These are phyloP conservation scores for Scedosporium minutisporum DNA, from an alignment of 2,329 filamentous ascomycete species.

Conservation along the genomic window DNA sequence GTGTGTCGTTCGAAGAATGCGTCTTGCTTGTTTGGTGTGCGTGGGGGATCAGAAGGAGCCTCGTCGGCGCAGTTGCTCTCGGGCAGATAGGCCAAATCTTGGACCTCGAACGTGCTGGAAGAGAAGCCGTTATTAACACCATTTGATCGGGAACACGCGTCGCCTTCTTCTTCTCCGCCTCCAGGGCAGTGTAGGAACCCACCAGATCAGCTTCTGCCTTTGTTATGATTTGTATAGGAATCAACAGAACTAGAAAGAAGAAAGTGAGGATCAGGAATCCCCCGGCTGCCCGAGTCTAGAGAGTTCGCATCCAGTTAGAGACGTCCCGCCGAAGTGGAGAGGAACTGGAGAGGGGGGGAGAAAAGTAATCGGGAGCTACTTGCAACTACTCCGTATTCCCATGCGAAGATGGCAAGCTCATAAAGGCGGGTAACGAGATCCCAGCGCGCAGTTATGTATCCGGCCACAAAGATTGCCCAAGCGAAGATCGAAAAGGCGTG, in stretches of 20 bases:
- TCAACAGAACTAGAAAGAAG: conserved; percentile 73
- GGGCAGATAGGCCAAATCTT: conserved; percentile 76
- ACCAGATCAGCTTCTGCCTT: conserved; percentile 72
- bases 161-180: not conserved
- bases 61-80: conserved; percentile 86
- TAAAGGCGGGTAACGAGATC: conserved; percentile 94
- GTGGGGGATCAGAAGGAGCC: conserved; percentile 68
- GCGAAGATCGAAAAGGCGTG: conserved; percentile 96
- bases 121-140: not conserved
- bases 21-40: not conserved
- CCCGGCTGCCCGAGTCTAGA: conserved; percentile 71
- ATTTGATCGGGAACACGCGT: not conserved
- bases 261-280: conserved; percentile 75
- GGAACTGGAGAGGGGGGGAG: not conserved
- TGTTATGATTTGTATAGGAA: conserved; percentile 78
- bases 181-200: conserved; percentile 23
- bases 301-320: conserved; percentile 1
- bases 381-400: conserved; percentile 97
- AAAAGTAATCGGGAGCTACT: conserved; percentile 22
- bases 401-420: conserved; percentile 94
- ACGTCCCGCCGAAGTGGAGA: not conserved
- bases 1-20: not conserved
- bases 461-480: conserved; percentile 96
- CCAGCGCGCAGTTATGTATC: conserved; percentile 99
- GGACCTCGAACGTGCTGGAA: conserved; percentile 70